Evolutionary conservation across 2,329 filamentous ascomycete species (phyloP).

Genomic region (Zelopaecilomyces penicillatus): DNA sequence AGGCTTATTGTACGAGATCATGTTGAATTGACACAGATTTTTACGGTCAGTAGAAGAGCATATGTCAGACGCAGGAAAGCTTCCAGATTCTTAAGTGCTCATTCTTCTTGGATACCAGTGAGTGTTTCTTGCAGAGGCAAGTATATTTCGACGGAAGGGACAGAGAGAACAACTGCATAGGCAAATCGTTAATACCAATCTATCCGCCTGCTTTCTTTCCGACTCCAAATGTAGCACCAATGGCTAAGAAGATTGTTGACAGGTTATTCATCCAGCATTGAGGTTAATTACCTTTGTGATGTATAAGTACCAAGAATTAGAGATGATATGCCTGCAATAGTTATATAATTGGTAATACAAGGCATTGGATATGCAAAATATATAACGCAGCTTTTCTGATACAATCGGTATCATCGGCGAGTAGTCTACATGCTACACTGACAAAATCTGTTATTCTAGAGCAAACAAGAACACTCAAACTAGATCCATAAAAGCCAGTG

Average conservation of each 20-base stretch:
- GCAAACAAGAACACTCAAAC: constrained; percentile 35
- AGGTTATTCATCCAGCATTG: constrained; percentile 52
- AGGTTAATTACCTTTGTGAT: constrained; percentile 7
- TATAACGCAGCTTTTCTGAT: constrained; percentile 49
- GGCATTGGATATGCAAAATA: constrained; percentile 49
- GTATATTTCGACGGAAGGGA: constrained; percentile 51
- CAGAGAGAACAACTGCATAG: constrained; percentile 56
- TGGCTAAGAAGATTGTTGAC: constrained; percentile 56
- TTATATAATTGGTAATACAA: constrained; percentile 28
- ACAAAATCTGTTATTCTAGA: constrained; percentile 33
- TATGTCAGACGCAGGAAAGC: constrained; percentile 49
- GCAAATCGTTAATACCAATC: constrained; percentile 57
- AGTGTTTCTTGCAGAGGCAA: constrained; percentile 53
- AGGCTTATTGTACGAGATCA: constrained; percentile 16
- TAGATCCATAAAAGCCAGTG: constrained; percentile 40
- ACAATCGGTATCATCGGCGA: constrained; percentile 28
- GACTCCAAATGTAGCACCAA: constrained; percentile 56
- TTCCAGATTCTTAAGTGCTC: constrained; percentile 45
- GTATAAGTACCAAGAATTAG: neutral
- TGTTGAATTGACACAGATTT: constrained; percentile 51
- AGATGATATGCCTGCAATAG: constrained; percentile 28
- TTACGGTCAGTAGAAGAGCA: constrained; percentile 51
- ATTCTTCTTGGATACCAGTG: constrained; percentile 56
- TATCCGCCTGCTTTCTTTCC: constrained; percentile 45
- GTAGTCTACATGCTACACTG: constrained; percentile 22